phyloP scores from a whole-genome alignment of 2,329 filamentous ascomycete genomes.

The Nigrograna mackinnonii region DNA sequence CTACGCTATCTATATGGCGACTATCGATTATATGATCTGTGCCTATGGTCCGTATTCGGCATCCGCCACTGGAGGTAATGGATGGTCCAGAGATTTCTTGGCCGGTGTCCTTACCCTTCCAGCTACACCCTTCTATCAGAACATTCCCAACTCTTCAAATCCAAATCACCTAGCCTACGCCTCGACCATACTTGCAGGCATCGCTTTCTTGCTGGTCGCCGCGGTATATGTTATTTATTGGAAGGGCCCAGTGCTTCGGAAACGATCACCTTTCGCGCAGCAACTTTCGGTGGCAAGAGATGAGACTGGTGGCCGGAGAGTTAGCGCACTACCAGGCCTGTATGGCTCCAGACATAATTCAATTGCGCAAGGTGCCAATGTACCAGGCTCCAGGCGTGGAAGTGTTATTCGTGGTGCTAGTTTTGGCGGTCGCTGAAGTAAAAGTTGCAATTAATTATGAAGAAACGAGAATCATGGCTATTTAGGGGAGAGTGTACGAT shows the following conservation, averaged over 20 bases:
- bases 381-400: slow-evolving; percentile 27
- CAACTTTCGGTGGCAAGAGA: slow-evolving; percentile 39
- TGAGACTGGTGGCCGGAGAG: slow-evolving; percentile 34
- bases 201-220: slow-evolving; percentile 50
- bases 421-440: not conserved
- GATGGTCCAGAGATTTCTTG: slow-evolving; percentile 74
- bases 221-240: slow-evolving; percentile 54
- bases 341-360: slow-evolving; percentile 36
- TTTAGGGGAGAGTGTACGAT: no score
- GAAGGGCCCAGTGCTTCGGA: slow-evolving; percentile 59
- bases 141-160: slow-evolving; percentile 29
- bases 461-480: no score
- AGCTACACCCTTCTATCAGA: slow-evolving; percentile 62
- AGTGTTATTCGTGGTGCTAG: slow-evolving; percentile 28
- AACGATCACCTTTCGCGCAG: slow-evolving; percentile 58
- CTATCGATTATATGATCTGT: slow-evolving; percentile 79
- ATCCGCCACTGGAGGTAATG: slow-evolving; percentile 77
- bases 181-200: slow-evolving; percentile 58
- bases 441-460: no score
- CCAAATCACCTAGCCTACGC: slow-evolving; percentile 55
- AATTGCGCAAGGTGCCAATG: slow-evolving; percentile 17
- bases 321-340: slow-evolving; percentile 31
- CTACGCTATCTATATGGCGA: slow-evolving; percentile 76
- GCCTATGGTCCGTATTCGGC: slow-evolving; percentile 76
- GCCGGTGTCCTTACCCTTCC: slow-evolving; percentile 74